Conservation (phyloP, 2,329 filamentous ascomycete genomes). For the Fusarium irregulare region DNA sequence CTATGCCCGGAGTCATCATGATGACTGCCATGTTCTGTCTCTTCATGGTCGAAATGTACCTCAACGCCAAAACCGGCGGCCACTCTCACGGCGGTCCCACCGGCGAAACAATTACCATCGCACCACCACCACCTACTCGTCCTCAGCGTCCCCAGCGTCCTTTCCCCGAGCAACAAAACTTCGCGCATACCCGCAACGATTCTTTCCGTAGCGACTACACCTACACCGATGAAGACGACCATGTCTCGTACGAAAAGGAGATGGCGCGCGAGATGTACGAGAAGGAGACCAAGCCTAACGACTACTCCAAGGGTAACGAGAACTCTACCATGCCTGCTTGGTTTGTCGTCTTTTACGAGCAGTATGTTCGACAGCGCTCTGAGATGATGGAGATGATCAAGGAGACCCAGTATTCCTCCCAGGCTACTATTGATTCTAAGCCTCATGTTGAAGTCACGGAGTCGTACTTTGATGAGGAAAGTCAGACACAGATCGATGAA, state of each 20-base stretch:
- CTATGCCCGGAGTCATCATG: constrained; percentile 73
- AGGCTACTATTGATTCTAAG: constrained; percentile 47
- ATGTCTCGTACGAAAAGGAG: constrained; percentile 54
- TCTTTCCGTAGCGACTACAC: constrained; percentile 1
- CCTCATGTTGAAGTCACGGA: constrained; percentile 47
- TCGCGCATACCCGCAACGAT: constrained; percentile 4
- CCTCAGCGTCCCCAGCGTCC: constrained; percentile 16
- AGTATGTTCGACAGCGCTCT: constrained; percentile 69
- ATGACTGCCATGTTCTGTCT: constrained; percentile 70
- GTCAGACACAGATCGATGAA: constrained; percentile 56
- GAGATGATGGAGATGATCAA: constrained; percentile 68
- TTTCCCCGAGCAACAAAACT: neutral
- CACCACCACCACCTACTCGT: constrained; percentile 1
- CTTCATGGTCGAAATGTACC: constrained; percentile 72
- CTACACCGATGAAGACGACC: constrained; percentile 4
- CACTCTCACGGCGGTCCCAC: constrained; percentile 69
- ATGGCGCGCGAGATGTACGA: constrained; percentile 55
- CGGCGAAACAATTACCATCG: constrained; percentile 46
- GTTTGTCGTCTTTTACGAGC: constrained; percentile 73
- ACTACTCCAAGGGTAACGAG: constrained; percentile 43
- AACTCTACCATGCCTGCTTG: constrained; percentile 65
- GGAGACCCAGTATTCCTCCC: constrained; percentile 22
- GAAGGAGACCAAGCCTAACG: constrained; percentile 45
- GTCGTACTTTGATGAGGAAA: constrained; percentile 57
- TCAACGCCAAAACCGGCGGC: constrained; percentile 68